Evolutionary conservation across 768 basidiomycete species (phyloP), one percentile per base, ranked within the genome.

Genomic region (Tubosaeta brunneosetosa): DNA sequence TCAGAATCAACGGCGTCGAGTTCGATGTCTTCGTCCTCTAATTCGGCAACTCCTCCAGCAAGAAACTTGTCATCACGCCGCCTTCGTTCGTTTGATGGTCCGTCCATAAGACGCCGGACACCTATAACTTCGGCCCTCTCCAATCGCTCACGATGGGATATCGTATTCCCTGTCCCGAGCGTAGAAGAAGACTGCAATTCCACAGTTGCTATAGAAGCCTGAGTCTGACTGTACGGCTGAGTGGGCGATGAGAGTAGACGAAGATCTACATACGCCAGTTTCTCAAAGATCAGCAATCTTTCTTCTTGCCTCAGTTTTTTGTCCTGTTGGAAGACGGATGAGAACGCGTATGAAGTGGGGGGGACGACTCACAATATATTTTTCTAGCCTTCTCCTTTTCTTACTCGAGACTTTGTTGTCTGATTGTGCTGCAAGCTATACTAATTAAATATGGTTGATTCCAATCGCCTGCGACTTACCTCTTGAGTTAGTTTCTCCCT

Each of bases 221-320:
- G 93, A 37, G 81, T 85, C 72, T 87, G 80, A 56, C 90, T 93
- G 72, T 56, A 62, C 52, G 51, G 55, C 50, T 66, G 44, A 61
- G 56, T 50, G 55, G 5, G 32, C 10, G 32, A 27, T 32, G 13
- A 34, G 51, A 32, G 16, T 48, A 34, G 44, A 37, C 12, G 25
- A 47, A 51, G 25, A 25, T 31, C 27, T 26, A 84, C 63, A 56
- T 72, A 93, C 93, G 84, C 79, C 55, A 97, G 75, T 66, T 89
- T 92, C 58, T 90, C 82, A 50, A 95, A 84, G 13, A 97, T 76
- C 17, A 77, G 67, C 4, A 82, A 63, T 42, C 93, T 81, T 55
- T 91, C 91, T 63, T 97, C 94, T 66, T 93, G 91, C 71, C 88
- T 91, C 44, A 95, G 73, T 70, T 94, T 94, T 73, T 94, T 94